Evolutionary conservation across 1,284 basidiomycete genomes (phyloP).

Genomic region (Meripilus lineatus): DNA sequence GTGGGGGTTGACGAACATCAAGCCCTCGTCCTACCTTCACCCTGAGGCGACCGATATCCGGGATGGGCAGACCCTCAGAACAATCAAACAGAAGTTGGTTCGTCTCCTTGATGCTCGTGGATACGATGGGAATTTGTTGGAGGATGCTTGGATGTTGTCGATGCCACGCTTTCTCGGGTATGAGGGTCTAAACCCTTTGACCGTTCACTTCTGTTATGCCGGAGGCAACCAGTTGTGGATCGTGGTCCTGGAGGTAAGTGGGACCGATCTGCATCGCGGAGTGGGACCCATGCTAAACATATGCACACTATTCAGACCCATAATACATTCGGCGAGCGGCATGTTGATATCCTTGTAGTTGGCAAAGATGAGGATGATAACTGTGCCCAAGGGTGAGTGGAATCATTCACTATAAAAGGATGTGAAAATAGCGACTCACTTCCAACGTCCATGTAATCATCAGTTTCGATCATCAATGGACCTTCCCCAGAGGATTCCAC

Average conservation of each 20-base stretch:
- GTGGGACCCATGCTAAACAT: neutral
- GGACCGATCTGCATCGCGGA: neutral
- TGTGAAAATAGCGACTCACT: neutral
- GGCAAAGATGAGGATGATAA: constrained; percentile 39
- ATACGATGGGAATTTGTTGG: constrained; percentile 24
- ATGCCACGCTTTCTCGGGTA: constrained; percentile 70
- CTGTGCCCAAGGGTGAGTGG: constrained; percentile 30
- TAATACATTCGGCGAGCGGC: constrained; percentile 75
- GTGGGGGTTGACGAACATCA: no score
- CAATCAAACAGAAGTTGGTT: constrained; percentile 38
- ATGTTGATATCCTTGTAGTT: constrained; percentile 51
- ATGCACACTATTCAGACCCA: constrained; percentile 49
- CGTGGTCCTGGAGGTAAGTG: constrained; percentile 53
- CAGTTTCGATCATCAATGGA: constrained; percentile 63
- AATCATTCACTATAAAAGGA: constrained; percentile 1
- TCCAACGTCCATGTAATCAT: constrained; percentile 1
- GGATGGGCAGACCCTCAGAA: no score
- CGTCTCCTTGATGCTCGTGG: constrained; percentile 31
- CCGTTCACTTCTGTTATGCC: constrained; percentile 68
- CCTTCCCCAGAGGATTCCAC: constrained; percentile 68
- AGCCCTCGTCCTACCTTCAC: no score
- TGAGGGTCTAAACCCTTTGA: constrained; percentile 74
- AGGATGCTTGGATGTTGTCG: constrained; percentile 67
- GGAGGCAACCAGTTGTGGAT: constrained; percentile 35
- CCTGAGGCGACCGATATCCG: no score